Evolutionary conservation across 1,284 basidiomycete genomes (phyloP).

Genomic region (Ceratorhiza oryzae-sativae): DNA sequence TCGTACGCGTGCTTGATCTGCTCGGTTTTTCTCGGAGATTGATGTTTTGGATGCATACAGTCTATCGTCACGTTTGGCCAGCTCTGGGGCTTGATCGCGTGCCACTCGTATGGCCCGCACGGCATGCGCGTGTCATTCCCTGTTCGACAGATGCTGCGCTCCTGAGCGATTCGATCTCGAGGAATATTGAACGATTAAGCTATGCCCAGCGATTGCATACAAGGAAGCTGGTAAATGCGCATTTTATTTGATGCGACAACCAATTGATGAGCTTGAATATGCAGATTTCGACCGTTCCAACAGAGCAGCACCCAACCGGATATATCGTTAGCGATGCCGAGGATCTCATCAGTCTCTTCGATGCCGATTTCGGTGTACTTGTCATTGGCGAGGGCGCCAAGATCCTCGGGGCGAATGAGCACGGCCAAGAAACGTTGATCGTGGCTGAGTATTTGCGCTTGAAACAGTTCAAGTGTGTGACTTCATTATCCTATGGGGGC

Average conservation of each 20-base stretch:
- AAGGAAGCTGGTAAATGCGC: conserved; percentile 68
- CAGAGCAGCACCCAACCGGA: conserved; percentile 75
- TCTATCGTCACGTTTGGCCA: conserved; percentile 86
- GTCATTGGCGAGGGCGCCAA: conserved; percentile 88
- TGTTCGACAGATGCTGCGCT: conserved; percentile 83
- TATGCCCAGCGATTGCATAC: conserved; percentile 82
- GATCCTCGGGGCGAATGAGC: conserved; percentile 79
- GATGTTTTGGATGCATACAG: conserved; percentile 48
- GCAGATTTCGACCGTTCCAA: conserved; percentile 79
- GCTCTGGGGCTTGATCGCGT: conserved; percentile 85
- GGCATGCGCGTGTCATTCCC: conserved; percentile 89
- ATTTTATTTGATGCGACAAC: conserved; percentile 22
- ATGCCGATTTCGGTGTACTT: conserved; percentile 84
- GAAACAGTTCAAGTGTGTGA: conserved; percentile 71
- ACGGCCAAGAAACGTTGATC: conserved; percentile 86
- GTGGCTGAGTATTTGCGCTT: conserved; percentile 86
- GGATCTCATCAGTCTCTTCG: conserved; percentile 81
- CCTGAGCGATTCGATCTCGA: conserved; percentile 82
- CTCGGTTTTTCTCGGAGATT: not conserved
- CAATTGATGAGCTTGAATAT: conserved; percentile 22
- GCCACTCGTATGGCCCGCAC: conserved; percentile 79
- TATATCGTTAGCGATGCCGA: conserved; percentile 90
- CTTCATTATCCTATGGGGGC: not conserved
- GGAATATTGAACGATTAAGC: conserved; percentile 82
- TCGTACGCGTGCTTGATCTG: conserved; percentile 56